Percentiles rank a stretch among this genome's conserved stretches.
Evolutionary conservation across 805 yeast genomes (phyloP).

Genomic region (Saturnispora sekii): DNA sequence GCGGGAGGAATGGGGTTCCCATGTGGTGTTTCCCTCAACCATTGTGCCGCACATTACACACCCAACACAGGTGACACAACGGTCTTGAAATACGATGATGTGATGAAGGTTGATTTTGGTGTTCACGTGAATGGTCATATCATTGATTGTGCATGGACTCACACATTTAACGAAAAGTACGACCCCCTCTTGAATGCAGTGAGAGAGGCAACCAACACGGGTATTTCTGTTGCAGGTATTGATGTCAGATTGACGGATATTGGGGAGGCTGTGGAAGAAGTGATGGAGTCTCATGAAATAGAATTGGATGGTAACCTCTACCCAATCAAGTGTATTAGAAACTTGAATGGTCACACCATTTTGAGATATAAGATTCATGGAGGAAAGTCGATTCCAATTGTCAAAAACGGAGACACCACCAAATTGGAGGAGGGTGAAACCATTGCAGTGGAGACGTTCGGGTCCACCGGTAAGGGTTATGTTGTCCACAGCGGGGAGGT

Average conservation of each 20-base stretch:
- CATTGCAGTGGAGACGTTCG: slow-evolving; percentile 97
- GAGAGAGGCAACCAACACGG: slow-evolving; percentile 87
- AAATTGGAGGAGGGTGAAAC: slow-evolving; percentile 99
- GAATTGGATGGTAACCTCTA: slow-evolving; percentile 79
- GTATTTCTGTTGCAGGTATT: slow-evolving; percentile 86
- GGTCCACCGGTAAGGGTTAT: slow-evolving; percentile 91
- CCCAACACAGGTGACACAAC: slow-evolving; percentile 92
- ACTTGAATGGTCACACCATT: slow-evolving; percentile 91
- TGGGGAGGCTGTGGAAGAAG: slow-evolving; percentile 93
- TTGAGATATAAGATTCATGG: slow-evolving; percentile 80
- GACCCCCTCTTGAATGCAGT: slow-evolving; percentile 79
- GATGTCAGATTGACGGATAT: slow-evolving; percentile 92
- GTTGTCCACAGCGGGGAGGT: slow-evolving; percentile 84
- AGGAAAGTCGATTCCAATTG: slow-evolving; percentile 95
- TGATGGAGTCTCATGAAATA: slow-evolving; percentile 93
- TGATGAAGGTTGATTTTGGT: slow-evolving; percentile 94
- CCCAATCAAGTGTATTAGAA: slow-evolving; percentile 83
- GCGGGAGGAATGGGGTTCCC: slow-evolving; percentile 95
- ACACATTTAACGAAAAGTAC: slow-evolving; percentile 76
- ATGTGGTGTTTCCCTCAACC: slow-evolving; percentile 89
- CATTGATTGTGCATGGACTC: slow-evolving; percentile 91
- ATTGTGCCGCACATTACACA: slow-evolving; percentile 96
- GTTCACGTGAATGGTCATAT: slow-evolving; percentile 93
- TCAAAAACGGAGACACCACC: slow-evolving; percentile 84
- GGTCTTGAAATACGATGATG: slow-evolving; percentile 76